Percentiles rank a stretch among this genome's conserved stretches.
phyloP scores from a whole-genome alignment of 192 early-diverging fungal genomes.

The Coemansia sp. region DNA sequence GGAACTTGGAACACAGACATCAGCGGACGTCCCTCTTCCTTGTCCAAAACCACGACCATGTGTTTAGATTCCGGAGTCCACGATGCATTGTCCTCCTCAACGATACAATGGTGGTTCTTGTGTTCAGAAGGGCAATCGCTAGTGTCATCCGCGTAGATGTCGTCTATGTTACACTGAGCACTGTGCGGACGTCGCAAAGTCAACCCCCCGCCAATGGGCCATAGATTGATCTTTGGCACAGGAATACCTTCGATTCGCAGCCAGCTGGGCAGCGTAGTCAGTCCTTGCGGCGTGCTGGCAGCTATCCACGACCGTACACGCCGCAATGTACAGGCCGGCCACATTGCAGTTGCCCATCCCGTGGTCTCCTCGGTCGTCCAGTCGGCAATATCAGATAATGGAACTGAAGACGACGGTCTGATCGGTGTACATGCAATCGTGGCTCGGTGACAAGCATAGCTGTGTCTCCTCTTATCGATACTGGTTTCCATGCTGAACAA shows the following conservation, averaged over 20 bases:
- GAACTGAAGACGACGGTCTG: slow-evolving; percentile 11
- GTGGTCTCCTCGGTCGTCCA: slow-evolving; percentile 14
- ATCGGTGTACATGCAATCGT: slow-evolving; percentile 33
- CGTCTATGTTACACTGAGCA: background rate
- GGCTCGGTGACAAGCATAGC: slow-evolving; percentile 20
- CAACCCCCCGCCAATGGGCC: slow-evolving; percentile 2
- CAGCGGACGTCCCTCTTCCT: slow-evolving; percentile 19
- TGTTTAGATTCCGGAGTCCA: slow-evolving; percentile 8
- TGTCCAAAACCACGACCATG: slow-evolving; percentile 6
- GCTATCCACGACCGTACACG: slow-evolving; percentile 44
- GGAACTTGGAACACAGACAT: slow-evolving; percentile 63
- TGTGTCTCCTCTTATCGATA: slow-evolving; percentile 16
- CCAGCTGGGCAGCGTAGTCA: slow-evolving; percentile 25
- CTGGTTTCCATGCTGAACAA: slow-evolving; percentile 7
- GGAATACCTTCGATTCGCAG: slow-evolving; percentile 23
- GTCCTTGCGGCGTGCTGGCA: slow-evolving; percentile 18
- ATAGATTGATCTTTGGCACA: slow-evolving; percentile 1
- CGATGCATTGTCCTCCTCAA: background rate
- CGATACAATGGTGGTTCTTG: background rate
- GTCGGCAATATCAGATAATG: slow-evolving; percentile 33
- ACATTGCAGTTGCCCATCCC: background rate
- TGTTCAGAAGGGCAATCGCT: background rate
- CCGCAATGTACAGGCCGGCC: slow-evolving; percentile 26
- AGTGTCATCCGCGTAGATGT: slow-evolving; percentile 2
- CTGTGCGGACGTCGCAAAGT: slow-evolving; percentile 4